Conservation (phyloP, 2,329 filamentous ascomycete genomes). For the Penicillium sp. region DNA sequence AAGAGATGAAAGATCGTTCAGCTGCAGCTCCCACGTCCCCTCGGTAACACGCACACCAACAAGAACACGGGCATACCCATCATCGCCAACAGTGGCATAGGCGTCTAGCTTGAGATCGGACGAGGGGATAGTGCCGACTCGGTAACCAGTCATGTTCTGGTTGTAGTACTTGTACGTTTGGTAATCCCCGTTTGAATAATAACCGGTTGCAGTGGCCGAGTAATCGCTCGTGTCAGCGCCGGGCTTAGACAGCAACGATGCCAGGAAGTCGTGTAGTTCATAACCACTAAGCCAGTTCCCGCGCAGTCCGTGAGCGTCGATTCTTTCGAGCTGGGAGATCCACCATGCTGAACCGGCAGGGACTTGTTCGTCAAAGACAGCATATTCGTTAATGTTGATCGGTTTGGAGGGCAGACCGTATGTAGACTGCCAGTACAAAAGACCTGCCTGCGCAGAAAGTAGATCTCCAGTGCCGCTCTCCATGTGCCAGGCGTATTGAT, state of each 20-base stretch:
- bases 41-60: slow-evolving; percentile 29
- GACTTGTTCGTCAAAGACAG: slow-evolving; percentile 36
- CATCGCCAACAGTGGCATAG: slow-evolving; percentile 33
- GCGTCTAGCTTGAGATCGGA: slow-evolving; percentile 35
- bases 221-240: slow-evolving; percentile 21
- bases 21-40: slow-evolving; percentile 32
- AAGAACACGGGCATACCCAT: slow-evolving; percentile 31
- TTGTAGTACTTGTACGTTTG: slow-evolving; percentile 49
- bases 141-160: slow-evolving; percentile 41
- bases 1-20: slow-evolving; percentile 30
- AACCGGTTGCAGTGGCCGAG: slow-evolving; percentile 26
- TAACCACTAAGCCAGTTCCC: slow-evolving; percentile 43
- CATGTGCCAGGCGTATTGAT: slow-evolving; percentile 45
- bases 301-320: slow-evolving; percentile 39
- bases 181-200: slow-evolving; percentile 41
- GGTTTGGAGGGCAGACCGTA: slow-evolving; percentile 31
- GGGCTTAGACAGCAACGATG: slow-evolving; percentile 37
- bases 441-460: slow-evolving; percentile 22
- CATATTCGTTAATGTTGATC: slow-evolving; percentile 52
- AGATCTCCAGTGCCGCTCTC: slow-evolving; percentile 31
- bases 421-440: slow-evolving; percentile 21
- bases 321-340: slow-evolving; percentile 46
- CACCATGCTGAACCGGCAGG: slow-evolving; percentile 43
- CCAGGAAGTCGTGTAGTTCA: slow-evolving; percentile 45
- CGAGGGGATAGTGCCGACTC: slow-evolving; percentile 34